phyloP scores from a whole-genome alignment of 2,329 filamentous ascomycete genomes.

The Talaromyces sp. region DNA sequence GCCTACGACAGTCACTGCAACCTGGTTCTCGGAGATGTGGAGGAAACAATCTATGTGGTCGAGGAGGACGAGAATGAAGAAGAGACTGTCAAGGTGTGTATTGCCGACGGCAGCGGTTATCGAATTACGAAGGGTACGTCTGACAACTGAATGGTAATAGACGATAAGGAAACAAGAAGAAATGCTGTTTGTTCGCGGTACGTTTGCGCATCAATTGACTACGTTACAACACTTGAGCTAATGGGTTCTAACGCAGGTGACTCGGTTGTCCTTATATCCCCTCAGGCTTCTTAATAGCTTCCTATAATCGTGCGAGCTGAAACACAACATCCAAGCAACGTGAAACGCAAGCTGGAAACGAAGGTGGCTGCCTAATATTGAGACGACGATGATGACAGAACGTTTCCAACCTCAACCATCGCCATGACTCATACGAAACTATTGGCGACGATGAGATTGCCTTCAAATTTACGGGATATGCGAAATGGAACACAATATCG shows the following conservation, averaged over 20 bases:
- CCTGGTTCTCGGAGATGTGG: constrained; percentile 88
- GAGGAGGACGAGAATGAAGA: constrained; percentile 80
- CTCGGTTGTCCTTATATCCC: constrained; percentile 70
- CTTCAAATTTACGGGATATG: not conserved
- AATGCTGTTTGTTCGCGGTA: constrained; percentile 97
- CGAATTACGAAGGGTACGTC: not conserved
- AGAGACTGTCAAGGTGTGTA: constrained; percentile 66
- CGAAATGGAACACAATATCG: not conserved
- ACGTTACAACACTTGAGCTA: not conserved
- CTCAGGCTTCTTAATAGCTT: constrained; percentile 46
- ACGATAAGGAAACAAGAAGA: constrained; percentile 96
- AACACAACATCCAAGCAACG: not conserved
- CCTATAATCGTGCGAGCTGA: not conserved
- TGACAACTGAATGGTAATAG: constrained; percentile 43
- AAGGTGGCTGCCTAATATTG: not conserved
- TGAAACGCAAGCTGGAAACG: not conserved
- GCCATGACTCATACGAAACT: constrained; percentile 3
- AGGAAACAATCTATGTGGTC: constrained; percentile 92
- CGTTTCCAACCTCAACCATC: not conserved
- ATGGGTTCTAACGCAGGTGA: constrained; percentile 53
- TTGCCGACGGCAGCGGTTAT: not conserved
- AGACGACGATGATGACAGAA: not conserved
- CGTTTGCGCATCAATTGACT: constrained; percentile 26
- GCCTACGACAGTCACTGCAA: constrained; percentile 99
- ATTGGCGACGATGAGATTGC: not conserved